Evolutionary conservation across 768 basidiomycete genomes (phyloP), one percentile per base, ranked within the genome.

Genomic region (Trametopsis cervina): DNA sequence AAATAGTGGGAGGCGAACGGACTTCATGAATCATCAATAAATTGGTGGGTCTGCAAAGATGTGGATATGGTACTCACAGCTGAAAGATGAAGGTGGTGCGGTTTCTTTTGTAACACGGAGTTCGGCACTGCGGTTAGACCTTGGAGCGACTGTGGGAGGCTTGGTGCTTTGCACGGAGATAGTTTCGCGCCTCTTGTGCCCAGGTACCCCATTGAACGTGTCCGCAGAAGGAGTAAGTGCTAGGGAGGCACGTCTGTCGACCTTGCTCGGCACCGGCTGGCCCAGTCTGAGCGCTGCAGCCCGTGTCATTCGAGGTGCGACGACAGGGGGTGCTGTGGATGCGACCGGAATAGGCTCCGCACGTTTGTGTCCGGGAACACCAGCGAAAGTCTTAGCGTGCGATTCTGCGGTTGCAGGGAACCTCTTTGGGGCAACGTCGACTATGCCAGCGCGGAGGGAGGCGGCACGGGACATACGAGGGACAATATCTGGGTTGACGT

Each of bases 281-380:
- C 84, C 85, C 13, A 86, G 58, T 47, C 86, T 72, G 46, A 90
- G 66, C 10, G 84, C 72, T 1, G 88, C 83, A 3, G 89, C 86
- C 24, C 79, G 78, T 1, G 85, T 83, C 81, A 89, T 80, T 37
- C 85, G 70, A 1, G 89, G 89, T 0, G 81, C 76, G 38, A 89
- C 78, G 2, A 62, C 60, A 4, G 89, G 89, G 2, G 89, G 76
- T 13, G 80, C 80, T 18, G 83, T 88, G 18, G 82, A 85, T 12
- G 88, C 82, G 7, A 92, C 89, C 0, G 68, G 48, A 43, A 92
- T 86, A 5, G 75, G 76, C 54, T 72, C 77, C 0, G 72, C 41
- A 13, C 89, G 83, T 59, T 89, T 89, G 63, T 92, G 89, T 0
- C 89, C 89, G 0, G 89, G 89, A 3, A 90, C 81, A 52, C 86